These are phyloP conservation scores for Saturnispora diversa DNA, from an alignment of 805 yeast species.

Conservation along the genomic window DNA sequence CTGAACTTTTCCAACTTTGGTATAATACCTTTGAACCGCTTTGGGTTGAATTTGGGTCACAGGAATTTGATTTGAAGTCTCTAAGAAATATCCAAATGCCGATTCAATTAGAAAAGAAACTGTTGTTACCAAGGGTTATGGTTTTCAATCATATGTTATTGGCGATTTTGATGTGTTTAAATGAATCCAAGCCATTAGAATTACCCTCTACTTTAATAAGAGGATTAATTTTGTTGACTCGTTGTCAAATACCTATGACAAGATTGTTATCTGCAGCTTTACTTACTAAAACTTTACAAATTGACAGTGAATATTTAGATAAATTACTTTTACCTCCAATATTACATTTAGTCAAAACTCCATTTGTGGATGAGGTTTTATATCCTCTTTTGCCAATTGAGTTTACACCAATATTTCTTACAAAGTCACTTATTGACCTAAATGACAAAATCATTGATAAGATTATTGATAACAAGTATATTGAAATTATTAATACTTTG, in stretches of 20 bases:
- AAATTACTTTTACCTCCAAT: background rate
- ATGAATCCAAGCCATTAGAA: background rate
- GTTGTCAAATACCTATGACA: background rate
- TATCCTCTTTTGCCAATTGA: conserved; percentile 3
- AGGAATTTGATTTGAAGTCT: background rate
- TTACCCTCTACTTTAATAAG: conserved; percentile 1
- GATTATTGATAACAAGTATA: conserved; percentile 4
- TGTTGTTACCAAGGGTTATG: conserved; percentile 1
- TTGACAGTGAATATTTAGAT: no score
- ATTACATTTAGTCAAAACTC: background rate
- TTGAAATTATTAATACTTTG: background rate
- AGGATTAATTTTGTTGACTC: conserved; percentile 1
- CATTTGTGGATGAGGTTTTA: conserved; percentile 4
- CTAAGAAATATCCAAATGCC: background rate
- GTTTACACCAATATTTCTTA: conserved; percentile 2
- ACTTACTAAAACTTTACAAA: no score
- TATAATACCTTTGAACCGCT: background rate
- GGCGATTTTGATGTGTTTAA: background rate
- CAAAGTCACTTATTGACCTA: background rate
- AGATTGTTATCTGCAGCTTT: conserved; percentile 2
- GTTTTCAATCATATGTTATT: conserved; percentile 7
- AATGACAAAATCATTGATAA: conserved; percentile 1
- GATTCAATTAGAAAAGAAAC: conserved; percentile 2
- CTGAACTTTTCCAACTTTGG: no score
- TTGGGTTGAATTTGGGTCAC: conserved; percentile 2